Evolutionary conservation across 2,329 filamentous ascomycete species (phyloP).

Genomic region (Capronia americana): DNA sequence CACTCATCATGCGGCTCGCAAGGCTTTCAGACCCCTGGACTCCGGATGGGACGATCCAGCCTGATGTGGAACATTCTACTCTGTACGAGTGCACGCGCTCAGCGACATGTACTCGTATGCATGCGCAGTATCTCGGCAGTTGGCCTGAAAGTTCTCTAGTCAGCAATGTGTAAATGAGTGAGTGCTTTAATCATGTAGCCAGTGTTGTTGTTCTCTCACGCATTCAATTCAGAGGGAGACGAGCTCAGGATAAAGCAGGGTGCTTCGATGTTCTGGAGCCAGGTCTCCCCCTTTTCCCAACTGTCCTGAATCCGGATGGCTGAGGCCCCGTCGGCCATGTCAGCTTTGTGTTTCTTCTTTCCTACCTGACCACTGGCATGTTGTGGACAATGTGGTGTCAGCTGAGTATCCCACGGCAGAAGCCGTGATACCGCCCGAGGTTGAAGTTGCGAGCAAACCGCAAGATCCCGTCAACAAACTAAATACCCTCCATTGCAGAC

Average conservation of each 20-base stretch:
- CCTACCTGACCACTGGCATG: not conserved
- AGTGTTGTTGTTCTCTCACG: not conserved
- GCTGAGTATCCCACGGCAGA: not conserved
- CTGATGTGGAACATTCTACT: constrained; percentile 1
- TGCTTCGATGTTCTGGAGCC: not conserved
- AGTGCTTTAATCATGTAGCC: not conserved
- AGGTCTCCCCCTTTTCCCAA: too few species aligned
- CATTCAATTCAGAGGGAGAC: not conserved
- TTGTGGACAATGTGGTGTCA: not conserved
- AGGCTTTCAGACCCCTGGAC: constrained; percentile 1
- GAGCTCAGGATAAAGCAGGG: not conserved
- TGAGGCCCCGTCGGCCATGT: not conserved
- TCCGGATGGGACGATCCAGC: constrained; percentile 5
- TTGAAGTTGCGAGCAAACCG: not conserved
- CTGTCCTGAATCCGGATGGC: not conserved
- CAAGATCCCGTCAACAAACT: constrained; percentile 1
- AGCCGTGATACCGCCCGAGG: not conserved
- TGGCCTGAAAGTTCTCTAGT: not conserved
- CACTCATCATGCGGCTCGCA: constrained; percentile 5
- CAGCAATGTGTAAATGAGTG: not conserved
- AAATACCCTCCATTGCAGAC: not conserved
- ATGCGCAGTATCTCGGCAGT: not conserved
- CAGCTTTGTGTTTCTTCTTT: not conserved
- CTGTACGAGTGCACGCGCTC: not conserved
- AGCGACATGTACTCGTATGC: too few species aligned